Base-by-base conservation (phyloP, 2,329 filamentous ascomycete genomes). In the Penicillium rolfsii region DNA sequence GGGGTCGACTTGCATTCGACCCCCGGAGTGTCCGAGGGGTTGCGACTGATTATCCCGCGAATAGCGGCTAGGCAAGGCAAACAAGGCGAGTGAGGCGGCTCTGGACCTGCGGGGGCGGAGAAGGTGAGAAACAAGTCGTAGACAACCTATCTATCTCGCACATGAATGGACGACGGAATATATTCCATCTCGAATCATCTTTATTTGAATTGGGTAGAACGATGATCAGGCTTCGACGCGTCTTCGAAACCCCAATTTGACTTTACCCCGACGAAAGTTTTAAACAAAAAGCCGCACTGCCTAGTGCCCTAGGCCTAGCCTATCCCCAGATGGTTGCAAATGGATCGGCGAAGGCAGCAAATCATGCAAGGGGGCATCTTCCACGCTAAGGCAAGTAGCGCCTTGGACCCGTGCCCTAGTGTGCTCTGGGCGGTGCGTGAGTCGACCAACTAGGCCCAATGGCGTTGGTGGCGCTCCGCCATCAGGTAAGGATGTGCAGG, bases 381-480 rank as follows among this genome's bases (percentile, higher is more conserved):
- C 30, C 28, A 33, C 28, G 30, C 48, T 35, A 50, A 50, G 2
- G 19, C 26, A 22, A 41, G 55, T 55, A 30, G 30, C 11, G 30
- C 1, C 30, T 33, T 33, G 2, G 30, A 26, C 19, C 26, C 43
- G 30, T 30, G 28, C 8, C 28, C 8, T 12, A 35, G 33, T 36
- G 33, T 36, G 35, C 35, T 12, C 12, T 36, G 35, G 50, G 50
- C 24, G 43, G 35, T 41, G 50, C 24, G 43, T 45, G 53, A 49
- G 46, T 56, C 46, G 60, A n/a, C 41, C 40, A 28, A 40, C 53
- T 59, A 55, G 49, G 19, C 45, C 49, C n/a, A 16, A 56, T 53
- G 45, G 57, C 57, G 50, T 59, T 61, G 61, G 61, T 64, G 61
- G 56, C 59, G 56, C 48, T 62, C 41, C 28, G 43, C 46, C 8